Evolutionary conservation across 116 monocot species (phyloP).

Genomic region (Dioscorea cayenensis): DNA sequence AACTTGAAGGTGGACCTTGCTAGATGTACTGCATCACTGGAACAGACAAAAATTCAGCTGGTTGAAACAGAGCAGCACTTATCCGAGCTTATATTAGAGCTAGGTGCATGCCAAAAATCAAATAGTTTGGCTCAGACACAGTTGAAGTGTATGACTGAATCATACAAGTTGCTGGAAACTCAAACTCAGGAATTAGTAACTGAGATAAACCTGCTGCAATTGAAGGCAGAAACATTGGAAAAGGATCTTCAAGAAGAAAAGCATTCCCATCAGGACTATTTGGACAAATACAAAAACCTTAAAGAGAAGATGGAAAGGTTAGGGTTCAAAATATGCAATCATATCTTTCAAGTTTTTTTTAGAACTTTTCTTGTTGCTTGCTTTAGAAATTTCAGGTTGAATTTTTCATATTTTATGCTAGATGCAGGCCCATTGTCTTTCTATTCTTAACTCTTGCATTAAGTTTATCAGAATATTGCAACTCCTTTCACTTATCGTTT

Average conservation of each 20-base stretch:
- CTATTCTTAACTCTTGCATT: not conserved
- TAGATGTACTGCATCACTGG: slow-evolving; percentile 38
- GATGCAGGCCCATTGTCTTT: not conserved
- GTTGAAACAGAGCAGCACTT: slow-evolving; percentile 38
- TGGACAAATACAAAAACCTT: slow-evolving; percentile 49
- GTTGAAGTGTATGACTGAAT: slow-evolving; percentile 89
- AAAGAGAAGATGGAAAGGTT: slow-evolving; percentile 76
- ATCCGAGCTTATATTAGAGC: slow-evolving; percentile 36
- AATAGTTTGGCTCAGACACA: slow-evolving; percentile 76
- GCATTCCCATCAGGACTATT: slow-evolving; percentile 43
- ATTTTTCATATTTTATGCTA: not conserved
- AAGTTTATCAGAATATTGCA: not conserved
- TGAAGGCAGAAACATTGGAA: slow-evolving; percentile 42
- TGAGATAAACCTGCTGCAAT: slow-evolving; percentile 36
- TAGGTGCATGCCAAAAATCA: slow-evolving; percentile 54
- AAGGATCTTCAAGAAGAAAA: slow-evolving; percentile 61
- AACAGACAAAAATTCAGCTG: slow-evolving; percentile 36
- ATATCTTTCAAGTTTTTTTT: not conserved
- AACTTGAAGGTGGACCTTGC: slow-evolving; percentile 36
- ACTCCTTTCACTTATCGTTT: not conserved
- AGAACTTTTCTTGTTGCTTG: not conserved
- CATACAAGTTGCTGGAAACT: slow-evolving; percentile 71
- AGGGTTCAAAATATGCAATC: slow-evolving; percentile 1
- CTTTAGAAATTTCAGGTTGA: not conserved
- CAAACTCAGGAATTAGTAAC: slow-evolving; percentile 39